Evolutionary conservation across 73 alveolate genomes (phyloP), one percentile per base, ranked within the genome.

Genomic region (Uronychia binucleata): DNA sequence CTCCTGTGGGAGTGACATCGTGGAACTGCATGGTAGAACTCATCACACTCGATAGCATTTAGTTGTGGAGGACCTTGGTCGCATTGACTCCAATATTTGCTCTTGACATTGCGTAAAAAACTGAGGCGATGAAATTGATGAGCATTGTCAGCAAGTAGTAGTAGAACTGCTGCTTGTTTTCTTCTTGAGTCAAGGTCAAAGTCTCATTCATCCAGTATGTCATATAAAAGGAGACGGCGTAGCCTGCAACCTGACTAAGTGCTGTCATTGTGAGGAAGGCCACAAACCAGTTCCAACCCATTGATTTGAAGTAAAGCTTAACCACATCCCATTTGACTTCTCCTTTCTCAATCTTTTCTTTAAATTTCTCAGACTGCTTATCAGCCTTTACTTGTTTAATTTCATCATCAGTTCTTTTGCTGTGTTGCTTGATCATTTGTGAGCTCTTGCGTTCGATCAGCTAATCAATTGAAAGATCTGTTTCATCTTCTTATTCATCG

Each of bases 1-100:
- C 93, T 19, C 99, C 99, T 60, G 92, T 86, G 0, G 99, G 99
- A 11, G 99, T 97, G 25, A 11, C n/a, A 46, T 46, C 67, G 31
- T 75, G 81, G 58, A 75, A 75, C 35, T 25, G 25, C 81, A 75
- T 75, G 27, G 28, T 30, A 30, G 81, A 35, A 28, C 27, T 5
- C 5, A 75, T 5, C 32, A 75, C 81, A 32, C 57, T 26, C 26
- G 46, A 5, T 5, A 75, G 81, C 81, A 75, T 75, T 75, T 30
- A 5, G 30, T 75, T 28, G 27, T 75, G 81, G 27, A 75, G 81
- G 1, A 26, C 27, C 59, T 28, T 75, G 25, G 59, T 32, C 1
- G 81, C 81, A 30, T 75, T 75, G 28, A 26, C 27, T 28, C 32
- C 32, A 5, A 1, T 26, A 1, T 30, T 1, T 5, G 59, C 58